Evolutionary conservation across 2,329 filamentous ascomycete species (phyloP), one percentile per base, ranked within the genome.

Genomic region (Raffaelea albimanens): DNA sequence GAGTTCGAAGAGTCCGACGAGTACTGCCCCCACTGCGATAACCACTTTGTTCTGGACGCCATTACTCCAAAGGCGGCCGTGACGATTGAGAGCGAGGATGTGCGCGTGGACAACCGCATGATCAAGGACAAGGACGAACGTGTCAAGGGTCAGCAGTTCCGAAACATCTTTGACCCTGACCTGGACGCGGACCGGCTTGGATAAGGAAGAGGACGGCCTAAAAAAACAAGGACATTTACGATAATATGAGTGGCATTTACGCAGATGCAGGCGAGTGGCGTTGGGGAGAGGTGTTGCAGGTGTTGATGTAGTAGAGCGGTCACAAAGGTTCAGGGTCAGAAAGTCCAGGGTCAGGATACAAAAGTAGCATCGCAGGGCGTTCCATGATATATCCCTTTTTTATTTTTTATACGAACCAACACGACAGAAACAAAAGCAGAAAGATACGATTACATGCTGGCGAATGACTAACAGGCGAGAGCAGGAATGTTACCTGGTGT

Each of bases 21-120:
- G 66, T 98, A 95, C 75, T 98, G 93, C 72, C 94, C 93, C 20
- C 87, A 96, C 70, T 98, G 93, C 72, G 93, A 98, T 64, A 98
- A 98, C 70, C 94, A 98, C 68, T 98, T 90, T 62, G 85, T 98
- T 36, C 74, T 98, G 54, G 90, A 97, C 4, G 94, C 93, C 45
- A 67, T 85, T 57, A 87, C 84, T 4, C 87, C 93, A 20, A 86
- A 94, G 67, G 78, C 90, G 10, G 78, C 85, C 33, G 69, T 98
- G 45, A 80, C 90, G 55, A 78, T 98, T 45, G 93, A 98, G 70
- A 87, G 91, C 52, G 91, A 94, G 53, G 94, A 98, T 67, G 82
- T 83, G 3, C 76, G 93, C 51, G 76, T 90, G 57, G 87, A 98
- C 66, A 80, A 78, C 59, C 80, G 85, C 69, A 96, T 98, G 87